Base-by-base conservation (phyloP, 2,329 filamentous ascomycete species). In the Emmonsiellopsis sp. region DNA sequence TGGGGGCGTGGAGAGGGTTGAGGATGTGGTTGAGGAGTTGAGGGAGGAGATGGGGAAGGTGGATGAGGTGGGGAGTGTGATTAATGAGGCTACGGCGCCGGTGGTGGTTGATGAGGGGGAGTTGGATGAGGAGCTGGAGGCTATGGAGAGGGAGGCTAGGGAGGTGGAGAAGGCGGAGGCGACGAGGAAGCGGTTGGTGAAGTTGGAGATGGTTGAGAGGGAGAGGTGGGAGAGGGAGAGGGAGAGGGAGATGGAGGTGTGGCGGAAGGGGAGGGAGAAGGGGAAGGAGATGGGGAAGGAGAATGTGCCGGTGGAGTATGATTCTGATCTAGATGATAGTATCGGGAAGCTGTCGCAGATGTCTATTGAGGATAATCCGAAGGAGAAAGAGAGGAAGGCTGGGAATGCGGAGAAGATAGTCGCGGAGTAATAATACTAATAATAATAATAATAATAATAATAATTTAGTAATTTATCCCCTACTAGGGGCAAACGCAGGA, bases 61-160 rank as follows among this genome's bases (percentile, higher is more conserved):
- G 26, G 90, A 96, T 65, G 92, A 97, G 72, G 81, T 97, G 20
- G 82, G 83, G 31, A 81, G 79, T 53, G 84, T 92, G 41, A 79
- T 97, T 57, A 83, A 84, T 51, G 89, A 93, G 59, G 76, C n/a
- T n/a, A n/a, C n/a, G n/a, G n/a, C 73, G 10, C 65, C 62, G 41
- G 69, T 60, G 52, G 69, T 65, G 58, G 76, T 95, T 34, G 89
- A 95, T 67, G 91, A 95, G 64, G 78, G 65, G 16, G 91, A 94
- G 67, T 82, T 97, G 53, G 90, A 96, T 61, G 87, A 92, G 56
- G 92, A 96, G 73, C 78, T 97, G 46, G 86, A 87, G 60, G 84
- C 78, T 3, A 74, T 98, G 73, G 84, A 81, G 54, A 66, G 63
- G 55, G 66, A 76, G 62, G 74, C 73, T 48, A 67, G 63, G 52